Percentiles rank a stretch among this genome's conserved stretches.
Conservation (phyloP, 768 basidiomycete genomes). For the Mycena crocata region DNA sequence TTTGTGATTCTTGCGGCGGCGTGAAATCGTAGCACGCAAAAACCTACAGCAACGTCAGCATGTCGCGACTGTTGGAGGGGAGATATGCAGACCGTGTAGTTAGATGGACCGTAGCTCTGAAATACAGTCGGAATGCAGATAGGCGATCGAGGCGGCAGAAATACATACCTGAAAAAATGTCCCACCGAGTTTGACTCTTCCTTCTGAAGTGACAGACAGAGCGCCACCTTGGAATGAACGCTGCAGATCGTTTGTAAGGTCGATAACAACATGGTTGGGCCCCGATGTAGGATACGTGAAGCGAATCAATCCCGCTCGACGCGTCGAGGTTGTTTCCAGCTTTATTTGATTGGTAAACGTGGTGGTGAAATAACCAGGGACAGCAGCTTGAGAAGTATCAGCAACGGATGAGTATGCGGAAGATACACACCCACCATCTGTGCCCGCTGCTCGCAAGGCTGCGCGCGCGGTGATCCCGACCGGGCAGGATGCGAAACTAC, state of each 20-base stretch:
- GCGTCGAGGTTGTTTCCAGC: conserved; percentile 69
- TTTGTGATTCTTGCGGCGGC: conserved; percentile 39
- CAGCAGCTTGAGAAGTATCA: conserved; percentile 46
- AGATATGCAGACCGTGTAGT: conserved; percentile 63
- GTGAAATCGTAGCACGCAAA: conserved; percentile 62
- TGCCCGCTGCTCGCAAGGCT: conserved; percentile 53
- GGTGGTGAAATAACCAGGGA: conserved; percentile 62
- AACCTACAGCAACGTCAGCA: no score
- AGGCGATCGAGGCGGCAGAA: background rate
- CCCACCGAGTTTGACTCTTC: conserved; percentile 53
- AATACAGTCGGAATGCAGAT: background rate
- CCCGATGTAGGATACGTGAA: conserved; percentile 65
- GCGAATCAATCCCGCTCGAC: conserved; percentile 68
- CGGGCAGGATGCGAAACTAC: conserved; percentile 55
- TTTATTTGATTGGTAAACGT: conserved; percentile 59
- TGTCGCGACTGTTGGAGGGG: no score
- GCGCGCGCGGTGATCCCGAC: conserved; percentile 54
- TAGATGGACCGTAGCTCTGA: conserved; percentile 60
- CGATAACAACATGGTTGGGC: conserved; percentile 62
- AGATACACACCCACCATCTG: conserved; percentile 50
- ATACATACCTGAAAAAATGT: conserved; percentile 59
- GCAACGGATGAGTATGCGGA: background rate
- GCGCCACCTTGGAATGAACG: conserved; percentile 61
- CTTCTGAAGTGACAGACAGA: conserved; percentile 45
- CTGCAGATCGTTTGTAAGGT: conserved; percentile 57